Percentiles rank a stretch among this genome's conserved stretches.
These are phyloP conservation scores for Mallotus repandus DNA, from an alignment of 441 rosid species.

Conservation along the genomic window DNA sequence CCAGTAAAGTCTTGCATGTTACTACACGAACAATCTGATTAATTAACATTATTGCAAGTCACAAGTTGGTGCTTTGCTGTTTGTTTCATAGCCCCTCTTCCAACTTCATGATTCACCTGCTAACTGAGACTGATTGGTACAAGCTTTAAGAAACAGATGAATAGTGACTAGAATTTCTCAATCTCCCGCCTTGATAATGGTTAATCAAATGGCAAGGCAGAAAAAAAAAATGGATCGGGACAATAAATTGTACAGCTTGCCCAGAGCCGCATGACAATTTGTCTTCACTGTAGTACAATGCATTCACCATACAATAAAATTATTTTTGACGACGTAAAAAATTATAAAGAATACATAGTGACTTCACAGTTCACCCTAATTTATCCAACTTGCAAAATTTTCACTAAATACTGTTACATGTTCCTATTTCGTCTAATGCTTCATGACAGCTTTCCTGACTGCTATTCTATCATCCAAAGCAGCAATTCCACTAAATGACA, in stretches of 20 bases:
- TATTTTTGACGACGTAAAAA: background rate
- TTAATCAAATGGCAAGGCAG: background rate
- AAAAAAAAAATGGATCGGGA: too few species aligned
- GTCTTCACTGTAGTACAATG: background rate
- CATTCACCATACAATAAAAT: background rate
- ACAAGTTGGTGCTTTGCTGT: too few species aligned
- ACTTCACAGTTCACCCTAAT: too few species aligned
- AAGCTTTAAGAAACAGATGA: too few species aligned
- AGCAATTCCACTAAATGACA: background rate
- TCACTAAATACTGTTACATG: background rate
- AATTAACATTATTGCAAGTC: background rate
- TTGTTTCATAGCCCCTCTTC: too few species aligned
- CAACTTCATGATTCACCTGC: too few species aligned
- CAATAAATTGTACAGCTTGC: background rate
- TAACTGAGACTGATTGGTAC: too few species aligned
- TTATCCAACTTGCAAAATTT: background rate
- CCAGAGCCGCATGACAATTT: background rate
- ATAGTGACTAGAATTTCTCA: too few species aligned
- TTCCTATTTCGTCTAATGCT: background rate
- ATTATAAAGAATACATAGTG: background rate
- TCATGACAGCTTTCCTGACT: background rate
- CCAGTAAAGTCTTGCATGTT: background rate
- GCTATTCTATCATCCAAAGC: background rate
- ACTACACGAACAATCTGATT: background rate
- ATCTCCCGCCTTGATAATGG: too few species aligned